phyloP scores from a whole-genome alignment of 768 basidiomycete genomes.

The Kwoniella sp. region DNA sequence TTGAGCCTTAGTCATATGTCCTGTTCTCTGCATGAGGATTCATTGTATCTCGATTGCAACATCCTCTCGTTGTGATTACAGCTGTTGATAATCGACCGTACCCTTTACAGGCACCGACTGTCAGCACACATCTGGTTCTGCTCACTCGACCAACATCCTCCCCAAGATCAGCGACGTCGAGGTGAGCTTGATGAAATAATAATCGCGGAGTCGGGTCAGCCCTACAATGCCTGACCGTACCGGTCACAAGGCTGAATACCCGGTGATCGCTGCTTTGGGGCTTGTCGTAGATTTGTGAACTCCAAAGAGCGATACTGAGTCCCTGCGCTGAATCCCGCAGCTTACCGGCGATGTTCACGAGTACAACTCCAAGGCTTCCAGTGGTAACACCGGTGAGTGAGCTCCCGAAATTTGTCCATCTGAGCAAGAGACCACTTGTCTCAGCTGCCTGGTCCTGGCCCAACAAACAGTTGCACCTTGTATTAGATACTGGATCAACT shows the following conservation, averaged over 20 bases:
- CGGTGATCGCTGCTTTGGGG: too few species aligned
- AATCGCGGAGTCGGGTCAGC: too few species aligned
- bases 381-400: constrained; percentile 44
- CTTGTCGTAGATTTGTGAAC: too few species aligned
- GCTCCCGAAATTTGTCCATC: too few species aligned
- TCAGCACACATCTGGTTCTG: constrained; percentile 37
- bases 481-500: neutral
- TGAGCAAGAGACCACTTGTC: too few species aligned
- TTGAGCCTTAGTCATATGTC: neutral
- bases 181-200: constrained; percentile 22
- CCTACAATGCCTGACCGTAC: too few species aligned
- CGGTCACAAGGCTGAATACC: too few species aligned
- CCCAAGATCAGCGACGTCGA: constrained; percentile 30
- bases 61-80: neutral
- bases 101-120: constrained; percentile 30
- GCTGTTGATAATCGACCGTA: too few species aligned
- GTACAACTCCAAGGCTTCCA: constrained; percentile 35
- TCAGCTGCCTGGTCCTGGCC: neutral
- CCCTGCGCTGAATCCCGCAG: constrained; percentile 1
- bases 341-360: constrained; percentile 33
- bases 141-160: constrained; percentile 38
- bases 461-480: too few species aligned
- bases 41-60: too few species aligned
- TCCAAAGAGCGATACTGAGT: too few species aligned
- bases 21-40: too few species aligned